Conservation (phyloP, 495 filamentous ascomycete genomes). For the Penicillium psychrofluorescens region DNA sequence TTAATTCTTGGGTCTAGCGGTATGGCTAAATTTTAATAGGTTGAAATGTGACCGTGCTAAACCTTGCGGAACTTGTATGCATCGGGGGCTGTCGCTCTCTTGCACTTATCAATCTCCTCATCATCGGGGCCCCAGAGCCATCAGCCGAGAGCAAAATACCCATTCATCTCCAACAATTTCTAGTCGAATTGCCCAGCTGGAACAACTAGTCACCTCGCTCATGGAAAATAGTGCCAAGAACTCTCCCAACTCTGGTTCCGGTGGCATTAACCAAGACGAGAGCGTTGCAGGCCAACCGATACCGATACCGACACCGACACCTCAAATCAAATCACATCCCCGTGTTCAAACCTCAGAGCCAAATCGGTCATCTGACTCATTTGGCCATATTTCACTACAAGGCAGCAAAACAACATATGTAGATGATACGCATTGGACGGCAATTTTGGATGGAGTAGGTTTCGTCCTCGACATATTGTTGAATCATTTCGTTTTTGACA, state of each 20-base stretch:
- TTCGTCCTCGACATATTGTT: conserved; percentile 1
- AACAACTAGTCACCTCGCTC: conserved; percentile 15
- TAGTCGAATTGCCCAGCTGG: conserved; percentile 19
- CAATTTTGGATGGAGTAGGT: conserved; percentile 18
- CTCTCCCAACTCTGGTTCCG: not conserved
- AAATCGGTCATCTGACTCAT: conserved; percentile 1
- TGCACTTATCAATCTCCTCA: conserved; percentile 15
- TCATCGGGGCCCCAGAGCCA: not conserved
- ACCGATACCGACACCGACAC: too few species aligned
- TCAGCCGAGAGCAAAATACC: not conserved
- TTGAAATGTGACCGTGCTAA: conserved; percentile 23
- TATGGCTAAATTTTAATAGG: not conserved
- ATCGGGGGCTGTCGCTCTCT: conserved; percentile 18
- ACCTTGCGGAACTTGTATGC: conserved; percentile 22
- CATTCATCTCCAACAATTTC: conserved; percentile 5
- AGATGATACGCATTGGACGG: conserved; percentile 22
- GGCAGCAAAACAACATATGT: conserved; percentile 15
- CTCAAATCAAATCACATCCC: too few species aligned
- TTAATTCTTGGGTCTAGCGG: not conserved
- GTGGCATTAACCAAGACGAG: not conserved
- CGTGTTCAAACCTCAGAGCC: not conserved
- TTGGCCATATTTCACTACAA: conserved; percentile 5
- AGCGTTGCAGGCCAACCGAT: too few species aligned
- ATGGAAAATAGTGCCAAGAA: conserved; percentile 9
- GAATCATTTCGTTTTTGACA: too few species aligned